Percentiles rank a stretch among this genome's conserved stretches.
phyloP scores from a whole-genome alignment of 2,329 filamentous ascomycete species.

The Colletotrichum sp. region DNA sequence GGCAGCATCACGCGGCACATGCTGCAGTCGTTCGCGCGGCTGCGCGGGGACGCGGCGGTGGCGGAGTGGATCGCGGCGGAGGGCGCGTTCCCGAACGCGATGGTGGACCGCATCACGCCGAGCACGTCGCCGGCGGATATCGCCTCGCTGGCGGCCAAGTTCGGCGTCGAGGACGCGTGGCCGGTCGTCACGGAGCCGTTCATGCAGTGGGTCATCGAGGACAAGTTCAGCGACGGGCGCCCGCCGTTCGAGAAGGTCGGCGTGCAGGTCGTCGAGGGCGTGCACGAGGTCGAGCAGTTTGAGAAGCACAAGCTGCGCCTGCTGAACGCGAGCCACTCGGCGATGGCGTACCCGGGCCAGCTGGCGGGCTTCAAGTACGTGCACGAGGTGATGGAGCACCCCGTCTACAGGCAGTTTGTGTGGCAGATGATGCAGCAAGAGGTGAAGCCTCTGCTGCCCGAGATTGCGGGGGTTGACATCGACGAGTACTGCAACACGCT shows the following conservation, averaged over 20 bases:
- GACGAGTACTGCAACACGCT: conserved; percentile 58
- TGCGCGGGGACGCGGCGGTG: conserved; percentile 47
- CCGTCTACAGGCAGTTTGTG: conserved; percentile 50
- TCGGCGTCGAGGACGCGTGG: conserved; percentile 55
- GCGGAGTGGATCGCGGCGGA: conserved; percentile 53
- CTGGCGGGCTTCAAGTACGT: conserved; percentile 59
- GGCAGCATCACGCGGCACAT: conserved; percentile 57
- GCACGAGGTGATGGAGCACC: conserved; percentile 57
- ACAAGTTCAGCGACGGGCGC: conserved; percentile 55
- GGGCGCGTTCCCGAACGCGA: conserved; percentile 58
- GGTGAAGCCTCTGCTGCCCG: conserved; percentile 56
- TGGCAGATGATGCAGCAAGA: conserved; percentile 62
- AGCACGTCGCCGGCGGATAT: conserved; percentile 53
- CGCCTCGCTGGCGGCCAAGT: conserved; percentile 43
- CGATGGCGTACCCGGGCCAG: conserved; percentile 55
- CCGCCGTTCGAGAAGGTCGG: conserved; percentile 58
- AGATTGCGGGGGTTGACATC: conserved; percentile 54
- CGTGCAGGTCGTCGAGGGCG: conserved; percentile 55
- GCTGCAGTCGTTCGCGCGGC: conserved; percentile 54
- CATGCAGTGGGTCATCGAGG: conserved; percentile 61
- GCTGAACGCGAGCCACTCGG: conserved; percentile 58
- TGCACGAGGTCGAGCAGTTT: conserved; percentile 58
- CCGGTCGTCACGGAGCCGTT: conserved; percentile 61
- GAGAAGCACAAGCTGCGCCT: conserved; percentile 63
- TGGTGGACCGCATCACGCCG: conserved; percentile 62